Conservation (phyloP, 169 alveolate genomes). For the Plasmodium gonderi region DNA sequence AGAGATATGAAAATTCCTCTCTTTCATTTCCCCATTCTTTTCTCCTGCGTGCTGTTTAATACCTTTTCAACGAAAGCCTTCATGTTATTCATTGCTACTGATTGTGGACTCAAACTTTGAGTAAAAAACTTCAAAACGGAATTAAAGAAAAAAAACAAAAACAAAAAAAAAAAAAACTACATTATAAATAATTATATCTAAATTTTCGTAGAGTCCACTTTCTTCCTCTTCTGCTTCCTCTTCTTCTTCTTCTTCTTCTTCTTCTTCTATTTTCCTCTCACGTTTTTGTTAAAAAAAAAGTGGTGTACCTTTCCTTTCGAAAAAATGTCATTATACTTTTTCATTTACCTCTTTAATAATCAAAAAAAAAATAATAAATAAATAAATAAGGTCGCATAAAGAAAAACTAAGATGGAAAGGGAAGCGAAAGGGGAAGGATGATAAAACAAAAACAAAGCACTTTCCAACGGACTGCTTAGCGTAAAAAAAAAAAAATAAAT, state of each 20-base stretch:
- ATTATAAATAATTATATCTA: not conserved
- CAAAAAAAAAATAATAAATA: not conserved
- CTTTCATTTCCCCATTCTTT: not conserved
- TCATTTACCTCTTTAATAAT: not conserved
- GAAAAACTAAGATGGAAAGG: not conserved
- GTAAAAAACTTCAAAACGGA: not conserved
- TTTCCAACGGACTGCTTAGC: not conserved
- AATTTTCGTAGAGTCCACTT: not conserved
- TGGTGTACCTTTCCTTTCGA: not conserved
- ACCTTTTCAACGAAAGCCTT: constrained; percentile 75
- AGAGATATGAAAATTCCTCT: not conserved
- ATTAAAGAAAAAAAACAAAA: constrained; percentile 9
- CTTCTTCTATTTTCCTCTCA: not conserved
- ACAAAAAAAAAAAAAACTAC: constrained; percentile 29
- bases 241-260: not conserved
- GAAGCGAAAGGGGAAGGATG: not conserved
- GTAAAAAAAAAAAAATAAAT: no score
- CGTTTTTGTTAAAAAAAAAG: not conserved
- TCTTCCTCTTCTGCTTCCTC: not conserved
- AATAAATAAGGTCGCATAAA: not conserved
- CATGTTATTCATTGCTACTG: constrained; percentile 38
- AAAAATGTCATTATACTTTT: not conserved
- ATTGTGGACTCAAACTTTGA: not conserved
- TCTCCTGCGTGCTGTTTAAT: not conserved
- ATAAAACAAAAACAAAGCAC: not conserved